These are phyloP conservation scores for Trifolium pratense DNA, from an alignment of 306 rosid genomes.

Conservation along the genomic window DNA sequence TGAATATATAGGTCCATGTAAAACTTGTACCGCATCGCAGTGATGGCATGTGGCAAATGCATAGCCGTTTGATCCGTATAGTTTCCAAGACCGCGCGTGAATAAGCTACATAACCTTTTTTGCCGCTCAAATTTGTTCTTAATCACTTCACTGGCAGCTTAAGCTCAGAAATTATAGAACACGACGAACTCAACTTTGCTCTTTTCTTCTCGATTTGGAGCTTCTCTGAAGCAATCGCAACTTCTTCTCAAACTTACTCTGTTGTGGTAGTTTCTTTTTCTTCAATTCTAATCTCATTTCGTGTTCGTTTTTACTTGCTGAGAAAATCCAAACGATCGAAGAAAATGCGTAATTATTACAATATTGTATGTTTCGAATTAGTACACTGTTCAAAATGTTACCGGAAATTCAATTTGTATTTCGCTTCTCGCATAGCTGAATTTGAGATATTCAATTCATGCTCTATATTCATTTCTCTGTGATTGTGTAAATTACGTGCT, in stretches of 20 bases:
- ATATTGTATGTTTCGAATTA: constrained; percentile 6
- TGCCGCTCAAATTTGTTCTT: constrained; percentile 45
- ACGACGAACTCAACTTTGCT: constrained; percentile 21
- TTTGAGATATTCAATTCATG: background rate
- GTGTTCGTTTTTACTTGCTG: constrained; percentile 15
- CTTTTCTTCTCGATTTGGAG: constrained; percentile 5
- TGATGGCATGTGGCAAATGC: no score
- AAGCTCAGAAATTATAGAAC: constrained; percentile 2
- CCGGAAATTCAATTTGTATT: constrained; percentile 12
- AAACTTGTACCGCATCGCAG: no score
- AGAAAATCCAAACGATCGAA: background rate
- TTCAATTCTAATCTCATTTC: constrained; percentile 3
- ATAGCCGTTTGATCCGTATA: background rate
- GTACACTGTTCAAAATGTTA: constrained; percentile 3
- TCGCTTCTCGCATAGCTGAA: constrained; percentile 16
- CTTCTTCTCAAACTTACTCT: constrained; percentile 3
- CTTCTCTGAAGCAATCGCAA: constrained; percentile 3
- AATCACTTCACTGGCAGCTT: constrained; percentile 30
- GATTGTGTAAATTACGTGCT: background rate
- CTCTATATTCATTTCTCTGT: constrained; percentile 2
- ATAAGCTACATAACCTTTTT: constrained; percentile 9
- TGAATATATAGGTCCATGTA: no score
- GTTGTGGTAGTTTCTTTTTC: constrained; percentile 32
- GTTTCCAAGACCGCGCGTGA: constrained; percentile 9
- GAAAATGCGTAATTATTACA: background rate